These are phyloP conservation scores for Ascocoryne sarcoides DNA, from an alignment of 2,329 filamentous ascomycete genomes.

Conservation along the genomic window DNA sequence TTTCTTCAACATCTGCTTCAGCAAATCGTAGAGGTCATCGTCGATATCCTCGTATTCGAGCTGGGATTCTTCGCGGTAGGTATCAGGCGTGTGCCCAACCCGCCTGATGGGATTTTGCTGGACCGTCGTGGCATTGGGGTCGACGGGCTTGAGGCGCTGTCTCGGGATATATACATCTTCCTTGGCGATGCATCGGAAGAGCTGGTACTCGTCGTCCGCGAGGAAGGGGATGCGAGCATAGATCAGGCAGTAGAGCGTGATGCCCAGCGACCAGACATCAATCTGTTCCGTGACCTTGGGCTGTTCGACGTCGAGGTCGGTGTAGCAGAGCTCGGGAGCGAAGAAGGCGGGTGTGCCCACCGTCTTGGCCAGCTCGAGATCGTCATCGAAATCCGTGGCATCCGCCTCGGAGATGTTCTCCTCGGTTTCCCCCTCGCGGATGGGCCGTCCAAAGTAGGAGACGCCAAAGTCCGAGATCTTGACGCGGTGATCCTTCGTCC, in stretches of 20 bases:
- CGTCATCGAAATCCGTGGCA: slow-evolving; percentile 80
- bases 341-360: slow-evolving; percentile 97
- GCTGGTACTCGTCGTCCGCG: slow-evolving; percentile 81
- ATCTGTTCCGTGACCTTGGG: slow-evolving; percentile 86
- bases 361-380: slow-evolving; percentile 93
- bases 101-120: slow-evolving; percentile 47
- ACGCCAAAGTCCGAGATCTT: slow-evolving; percentile 99
- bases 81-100: slow-evolving; percentile 37
- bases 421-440: slow-evolving; percentile 71
- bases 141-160: slow-evolving; percentile 69
- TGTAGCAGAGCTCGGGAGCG: slow-evolving; percentile 91
- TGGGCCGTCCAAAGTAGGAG: slow-evolving; percentile 87
- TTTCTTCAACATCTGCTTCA: slow-evolving; percentile 74
- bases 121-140: slow-evolving; percentile 48
- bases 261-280: slow-evolving; percentile 93
- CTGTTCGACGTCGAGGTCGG: slow-evolving; percentile 59
- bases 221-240: slow-evolving; percentile 91
- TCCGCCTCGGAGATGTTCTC: slow-evolving; percentile 72
- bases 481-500: slow-evolving; percentile 74
- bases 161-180: slow-evolving; percentile 86
- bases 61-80: slow-evolving; percentile 69
- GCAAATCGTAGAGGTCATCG: slow-evolving; percentile 67
- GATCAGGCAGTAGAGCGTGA: slow-evolving; percentile 91
- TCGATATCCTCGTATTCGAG: slow-evolving; percentile 81
- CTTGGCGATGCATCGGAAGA: slow-evolving; percentile 86